Evolutionary conservation across 2,329 filamentous ascomycete genomes (phyloP), one percentile per base, ranked within the genome.

Genomic region (Phialophora tarda): DNA sequence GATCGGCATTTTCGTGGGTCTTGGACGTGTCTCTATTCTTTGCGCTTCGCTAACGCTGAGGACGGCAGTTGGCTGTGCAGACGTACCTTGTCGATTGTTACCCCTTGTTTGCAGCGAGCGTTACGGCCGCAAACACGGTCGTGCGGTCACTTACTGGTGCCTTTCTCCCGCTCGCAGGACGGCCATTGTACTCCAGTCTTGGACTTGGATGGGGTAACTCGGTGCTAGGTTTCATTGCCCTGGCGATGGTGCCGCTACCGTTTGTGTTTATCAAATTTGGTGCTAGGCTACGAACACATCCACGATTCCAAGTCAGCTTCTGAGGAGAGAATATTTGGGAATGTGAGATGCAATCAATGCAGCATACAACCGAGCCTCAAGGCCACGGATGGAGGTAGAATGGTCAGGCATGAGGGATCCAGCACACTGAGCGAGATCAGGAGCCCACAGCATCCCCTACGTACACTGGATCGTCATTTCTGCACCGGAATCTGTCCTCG

Each of bases 91-190:
- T 76, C 54, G 75, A 77, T 44, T 70, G 73, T 0, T 85, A 84
- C 63, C 75, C 78, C 0, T 78, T 81, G 3, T 80, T 83, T 67
- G 80, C 81, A 0, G 80, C 79, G 1, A 81, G 79, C 32, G 83
- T 82, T 0, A 75, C 80, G 17, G 82, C 82, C 0, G 83, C 83
- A 0, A 67, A 74, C n/a, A 81, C 81, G 61, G 81, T 85, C 57
- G 68, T 82, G 10, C 72, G 73, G 3, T 83, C 79, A 7, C 69
- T 85, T 50, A 74, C 77, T 1, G 83, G 81, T 0, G 84, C 84
- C 64, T 66, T 78, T 12, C 84, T 85, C 48, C 83, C 83, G 0
- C 67, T 85, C 0, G 84, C 84, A 62, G 81, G 80, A 0, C 81
- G 81, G 0, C 65, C 59, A 1, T 76, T 79, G 74, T 80, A 79